phyloP scores from a whole-genome alignment of 306 rosid genomes.

The Corylus americana region DNA sequence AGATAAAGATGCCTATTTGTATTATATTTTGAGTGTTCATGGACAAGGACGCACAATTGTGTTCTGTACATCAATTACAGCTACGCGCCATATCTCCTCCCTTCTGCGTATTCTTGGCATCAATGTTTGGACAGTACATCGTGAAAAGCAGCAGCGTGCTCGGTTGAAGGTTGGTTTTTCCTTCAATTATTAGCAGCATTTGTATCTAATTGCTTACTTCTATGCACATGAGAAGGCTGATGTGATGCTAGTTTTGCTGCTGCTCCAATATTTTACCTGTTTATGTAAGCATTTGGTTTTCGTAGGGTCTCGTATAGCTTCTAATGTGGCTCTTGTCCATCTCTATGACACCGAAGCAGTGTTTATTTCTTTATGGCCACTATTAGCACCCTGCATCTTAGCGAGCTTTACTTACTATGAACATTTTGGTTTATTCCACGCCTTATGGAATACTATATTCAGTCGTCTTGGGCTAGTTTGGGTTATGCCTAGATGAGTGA shows the following conservation, averaged over 20 bases:
- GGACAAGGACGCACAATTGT: constrained; percentile 92
- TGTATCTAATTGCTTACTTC: constrained; percentile 11
- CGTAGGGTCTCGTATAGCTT: not conserved
- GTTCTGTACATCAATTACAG: constrained; percentile 89
- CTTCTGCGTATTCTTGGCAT: constrained; percentile 72
- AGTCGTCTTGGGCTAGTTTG: no score
- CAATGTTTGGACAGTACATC: constrained; percentile 80
- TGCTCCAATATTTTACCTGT: not conserved
- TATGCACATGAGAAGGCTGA: constrained; percentile 11
- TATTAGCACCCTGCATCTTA: not conserved
- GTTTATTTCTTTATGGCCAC: not conserved
- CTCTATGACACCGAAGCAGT: not conserved
- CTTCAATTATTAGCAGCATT: not conserved
- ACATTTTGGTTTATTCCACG: not conserved
- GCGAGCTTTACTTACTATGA: not conserved
- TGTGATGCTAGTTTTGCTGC: constrained; percentile 5
- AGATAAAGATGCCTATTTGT: constrained; percentile 87
- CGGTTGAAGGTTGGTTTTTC: constrained; percentile 71
- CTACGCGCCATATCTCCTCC: constrained; percentile 84
- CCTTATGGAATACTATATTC: no score
- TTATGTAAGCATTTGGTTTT: not conserved
- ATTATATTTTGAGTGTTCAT: constrained; percentile 80
- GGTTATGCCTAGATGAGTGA: no score
- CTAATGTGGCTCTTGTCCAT: not conserved
- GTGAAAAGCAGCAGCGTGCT: constrained; percentile 91